Evolutionary conservation across 495 filamentous ascomycete species (phyloP), one percentile per base, ranked within the genome.

Genomic region (Saxophila tyrrhenica): DNA sequence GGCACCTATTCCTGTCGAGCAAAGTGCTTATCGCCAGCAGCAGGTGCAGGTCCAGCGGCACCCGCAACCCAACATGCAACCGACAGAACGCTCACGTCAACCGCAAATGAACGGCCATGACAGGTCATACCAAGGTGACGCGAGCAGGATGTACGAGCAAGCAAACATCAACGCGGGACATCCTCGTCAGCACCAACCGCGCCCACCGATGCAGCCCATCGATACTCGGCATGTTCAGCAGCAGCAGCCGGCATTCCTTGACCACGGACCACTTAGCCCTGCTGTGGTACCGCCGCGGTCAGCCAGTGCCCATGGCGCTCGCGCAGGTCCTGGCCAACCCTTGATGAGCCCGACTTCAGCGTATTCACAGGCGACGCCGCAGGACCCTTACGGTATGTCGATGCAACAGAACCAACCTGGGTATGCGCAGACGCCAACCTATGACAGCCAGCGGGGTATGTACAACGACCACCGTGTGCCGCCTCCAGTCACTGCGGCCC

Each of bases 191-290:
- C 48, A 19, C 2, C 3, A 9, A 13, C 48, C 19, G 21, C 20
- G 45, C 9, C 21, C 11, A 9, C 23, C 45, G 3, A 48, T 51
- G 19, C 49, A 38, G 20, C 32, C 49, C 20, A 39, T 58, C 35
- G 25, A 58, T 29, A 58, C 56, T 3, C 17, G n/a, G 19, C 32
- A 24, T 3, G n/a, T 43, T 5, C 35, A 24, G n/a, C 44, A 46
- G 19, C 55, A n/a, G 21, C 3, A 15, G 32, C 25, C 51, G 46
- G 5, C 39, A 2, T 52, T 25, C 24, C 38, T 35, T 24, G 53
- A 61, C 16, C 53, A 57, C 11, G 48, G 53, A 38, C 53, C 58
- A 2, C 24, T 61, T 8, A 61, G 54, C 25, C 58, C 58, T 5
- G 58, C 58, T 15, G 11, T 19, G 2, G 32, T 61, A 1, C 54